A percentile compares a stretch with the other conserved stretches of the same genome.
Conservation (phyloP, 2,329 filamentous ascomycete species). For the Cercospora beticola region DNA sequence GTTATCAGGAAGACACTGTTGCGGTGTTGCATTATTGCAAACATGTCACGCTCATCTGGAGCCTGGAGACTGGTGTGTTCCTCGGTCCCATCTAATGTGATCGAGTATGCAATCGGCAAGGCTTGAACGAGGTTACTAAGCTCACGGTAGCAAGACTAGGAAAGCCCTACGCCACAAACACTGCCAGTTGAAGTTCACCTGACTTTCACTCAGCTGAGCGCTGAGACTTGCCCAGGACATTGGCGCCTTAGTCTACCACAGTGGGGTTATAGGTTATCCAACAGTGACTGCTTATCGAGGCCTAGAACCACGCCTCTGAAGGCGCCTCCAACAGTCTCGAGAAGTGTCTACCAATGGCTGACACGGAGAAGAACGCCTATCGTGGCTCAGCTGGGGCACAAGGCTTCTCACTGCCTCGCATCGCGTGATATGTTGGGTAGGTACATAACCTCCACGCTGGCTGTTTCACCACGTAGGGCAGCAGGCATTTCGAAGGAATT, state of each 20-base stretch:
- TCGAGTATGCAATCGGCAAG: neutral
- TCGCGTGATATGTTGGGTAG: neutral
- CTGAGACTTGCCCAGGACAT: neutral
- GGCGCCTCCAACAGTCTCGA: neutral
- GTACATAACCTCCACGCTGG: neutral
- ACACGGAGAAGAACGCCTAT: neutral
- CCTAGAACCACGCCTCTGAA: neutral
- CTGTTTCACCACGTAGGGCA: neutral
- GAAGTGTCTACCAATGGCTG: neutral
- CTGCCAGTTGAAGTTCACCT: neutral
- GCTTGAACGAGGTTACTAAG: neutral
- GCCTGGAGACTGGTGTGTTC: neutral
- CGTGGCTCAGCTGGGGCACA: neutral
- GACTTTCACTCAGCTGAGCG: neutral
- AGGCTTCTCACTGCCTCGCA: neutral
- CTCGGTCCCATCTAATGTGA: neutral
- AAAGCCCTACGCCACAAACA: neutral
- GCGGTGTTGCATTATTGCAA: too few relatives aligned
- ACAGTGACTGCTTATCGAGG: neutral
- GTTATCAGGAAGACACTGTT: too few relatives aligned
- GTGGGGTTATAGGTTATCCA: neutral
- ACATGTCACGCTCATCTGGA: neutral
- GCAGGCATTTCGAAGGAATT: neutral
- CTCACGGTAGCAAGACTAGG: neutral
- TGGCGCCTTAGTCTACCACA: neutral